Conservation (phyloP, 1,139 yeast species). For the Candida freyschussii region DNA sequence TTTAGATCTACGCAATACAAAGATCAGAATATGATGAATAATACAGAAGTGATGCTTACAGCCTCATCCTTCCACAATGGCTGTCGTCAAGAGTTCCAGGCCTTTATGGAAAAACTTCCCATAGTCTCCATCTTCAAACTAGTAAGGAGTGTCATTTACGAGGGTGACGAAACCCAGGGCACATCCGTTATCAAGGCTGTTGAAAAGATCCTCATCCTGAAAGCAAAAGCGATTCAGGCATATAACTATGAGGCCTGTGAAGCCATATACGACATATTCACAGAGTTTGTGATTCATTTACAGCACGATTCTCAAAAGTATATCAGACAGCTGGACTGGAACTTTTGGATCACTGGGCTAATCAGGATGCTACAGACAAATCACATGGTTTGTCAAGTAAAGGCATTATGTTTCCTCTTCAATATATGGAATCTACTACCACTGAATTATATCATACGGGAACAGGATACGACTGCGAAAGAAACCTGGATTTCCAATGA, state of each 20-base stretch:
- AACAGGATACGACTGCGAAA: constrained; percentile 1
- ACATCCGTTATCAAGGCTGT: constrained; percentile 18
- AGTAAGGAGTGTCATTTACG: constrained; percentile 7
- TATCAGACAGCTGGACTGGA: constrained; percentile 51
- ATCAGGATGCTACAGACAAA: constrained; percentile 57
- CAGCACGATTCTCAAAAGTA: constrained; percentile 15
- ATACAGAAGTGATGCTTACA: constrained; percentile 5
- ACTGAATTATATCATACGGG: constrained; percentile 17
- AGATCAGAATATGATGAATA: constrained; percentile 5
- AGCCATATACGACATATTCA: constrained; percentile 37
- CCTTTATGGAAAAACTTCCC: constrained; percentile 29
- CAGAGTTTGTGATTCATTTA: constrained; percentile 15
- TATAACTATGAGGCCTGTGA: constrained; percentile 42
- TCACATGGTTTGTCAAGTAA: constrained; percentile 57
- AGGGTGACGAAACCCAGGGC: constrained; percentile 4
- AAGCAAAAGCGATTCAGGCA: constrained; percentile 31
- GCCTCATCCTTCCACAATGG: constrained; percentile 3
- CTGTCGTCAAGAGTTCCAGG: constrained; percentile 10
- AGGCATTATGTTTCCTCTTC: constrained; percentile 62
- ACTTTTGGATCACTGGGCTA: constrained; percentile 65
- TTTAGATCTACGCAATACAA: constrained; percentile 17
- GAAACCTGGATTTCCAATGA: constrained; percentile 16
- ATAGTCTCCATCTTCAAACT: constrained; percentile 5
- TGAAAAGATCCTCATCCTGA: constrained; percentile 33
- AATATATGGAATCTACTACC: constrained; percentile 78